Evolutionary conservation across 2,329 filamentous ascomycete species (phyloP).

Genomic region (Hypoxylon sp.): DNA sequence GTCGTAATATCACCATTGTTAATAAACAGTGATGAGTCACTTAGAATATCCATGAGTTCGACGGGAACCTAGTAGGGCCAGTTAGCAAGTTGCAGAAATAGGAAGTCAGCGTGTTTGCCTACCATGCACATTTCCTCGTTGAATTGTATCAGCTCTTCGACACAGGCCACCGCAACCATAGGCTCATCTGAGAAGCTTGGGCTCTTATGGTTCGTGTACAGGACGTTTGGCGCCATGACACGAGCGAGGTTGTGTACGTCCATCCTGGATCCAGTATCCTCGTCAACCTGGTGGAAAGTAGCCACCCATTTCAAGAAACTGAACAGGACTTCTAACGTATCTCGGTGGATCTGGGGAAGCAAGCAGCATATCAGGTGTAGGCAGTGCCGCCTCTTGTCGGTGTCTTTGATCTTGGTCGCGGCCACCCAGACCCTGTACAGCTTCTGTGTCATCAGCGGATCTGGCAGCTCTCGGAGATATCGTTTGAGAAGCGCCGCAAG

Average conservation of each 20-base stretch:
- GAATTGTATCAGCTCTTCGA: constrained; percentile 87
- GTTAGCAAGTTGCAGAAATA: constrained; percentile 14
- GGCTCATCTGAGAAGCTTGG: constrained; percentile 82
- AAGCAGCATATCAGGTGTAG: constrained; percentile 92
- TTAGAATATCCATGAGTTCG: constrained; percentile 85
- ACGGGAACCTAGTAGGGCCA: constrained; percentile 78
- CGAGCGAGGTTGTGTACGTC: constrained; percentile 97
- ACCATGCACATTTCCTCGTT: constrained; percentile 99
- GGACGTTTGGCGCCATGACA: constrained; percentile 94
- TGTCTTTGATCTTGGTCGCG: constrained; percentile 85
- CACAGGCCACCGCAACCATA: constrained; percentile 91
- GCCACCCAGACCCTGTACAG: constrained; percentile 90
- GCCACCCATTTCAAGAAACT: constrained; percentile 97
- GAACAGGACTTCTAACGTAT: constrained; percentile 94
- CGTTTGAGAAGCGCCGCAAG: constrained; percentile 94
- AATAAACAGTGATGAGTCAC: constrained; percentile 82
- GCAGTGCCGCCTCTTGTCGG: constrained; percentile 81
- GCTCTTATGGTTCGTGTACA: constrained; percentile 74
- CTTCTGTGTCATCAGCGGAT: constrained; percentile 94
- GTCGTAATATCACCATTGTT: constrained; percentile 88
- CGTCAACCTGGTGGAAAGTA: constrained; percentile 95
- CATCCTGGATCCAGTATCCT: constrained; percentile 98
- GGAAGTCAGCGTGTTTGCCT: constrained; percentile 51
- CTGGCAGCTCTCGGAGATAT: constrained; percentile 91
- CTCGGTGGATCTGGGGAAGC: constrained; percentile 88